Base-by-base conservation (phyloP, 768 basidiomycete species). In the Leccinum ochraceum region DNA sequence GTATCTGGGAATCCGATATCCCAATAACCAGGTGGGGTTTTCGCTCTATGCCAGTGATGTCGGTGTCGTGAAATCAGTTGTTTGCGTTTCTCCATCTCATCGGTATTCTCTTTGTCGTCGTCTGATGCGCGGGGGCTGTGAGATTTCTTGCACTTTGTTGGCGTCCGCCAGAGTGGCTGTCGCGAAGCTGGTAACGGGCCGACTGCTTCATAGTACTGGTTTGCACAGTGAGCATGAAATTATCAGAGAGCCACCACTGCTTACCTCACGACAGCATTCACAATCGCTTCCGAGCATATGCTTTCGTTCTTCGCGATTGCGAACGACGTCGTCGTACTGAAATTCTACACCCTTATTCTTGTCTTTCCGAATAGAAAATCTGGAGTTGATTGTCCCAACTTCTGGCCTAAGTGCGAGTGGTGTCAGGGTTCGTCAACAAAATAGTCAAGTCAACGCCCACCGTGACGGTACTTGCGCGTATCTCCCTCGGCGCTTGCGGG, bases 21-120 rank as follows among this genome's bases (percentile, higher is more conserved):
- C 92, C 94, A 95, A 74, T 92, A 96, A 16, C 85, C 86, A 1
- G 92, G 93, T 11, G 95, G 95, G 2, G 92, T 94, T 53, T 79
- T 81, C 1, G 86, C 80, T 51, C 85, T 80, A 30, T 79, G 79
- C 90, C 89, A 93, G 20, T 86, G 80, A 60, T 86, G 81, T 16
- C 89, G 80, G 71, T 92, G 90, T 32, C 87, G 80, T 39, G 89
- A 92, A 54, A 92, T 87, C 7, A 79, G 75, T 62, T 89, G 81
- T 74, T 84, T 86, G 69, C 90, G 92, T n/a, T 79, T 75, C 13
- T 76, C 75, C 49, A 76, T 70, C 1, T 65, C 68, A 74, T 80
- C 61, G 67, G 50, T 52, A 32, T 74, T 76, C 49, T 72, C 74
- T 54, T 76, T 76, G 55, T 66, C 53, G 17, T 61, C 37, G n/a